Evolutionary conservation across 1,284 basidiomycete species (phyloP).

Genomic region (Cryptococcus sp.): DNA sequence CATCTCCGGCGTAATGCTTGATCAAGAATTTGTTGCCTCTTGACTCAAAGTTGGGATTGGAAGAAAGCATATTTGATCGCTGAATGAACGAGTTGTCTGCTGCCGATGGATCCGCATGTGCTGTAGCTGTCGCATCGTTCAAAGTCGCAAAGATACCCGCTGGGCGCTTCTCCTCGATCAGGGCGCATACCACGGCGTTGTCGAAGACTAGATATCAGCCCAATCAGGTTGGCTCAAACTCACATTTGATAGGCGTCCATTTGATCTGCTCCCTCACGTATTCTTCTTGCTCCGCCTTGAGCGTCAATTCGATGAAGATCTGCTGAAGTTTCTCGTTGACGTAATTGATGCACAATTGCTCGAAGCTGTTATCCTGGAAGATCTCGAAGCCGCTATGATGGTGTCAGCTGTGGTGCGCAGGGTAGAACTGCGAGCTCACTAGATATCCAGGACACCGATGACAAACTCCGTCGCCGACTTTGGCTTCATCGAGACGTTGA

Average conservation of each 20-base stretch:
- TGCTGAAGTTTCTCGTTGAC: slow-evolving; percentile 99
- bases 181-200: slow-evolving; percentile 81
- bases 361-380: slow-evolving; percentile 93
- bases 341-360: slow-evolving; percentile 99
- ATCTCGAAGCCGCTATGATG: slow-evolving; percentile 78
- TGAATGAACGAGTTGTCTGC: slow-evolving; percentile 98
- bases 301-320: slow-evolving; percentile 97
- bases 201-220: slow-evolving; percentile 49
- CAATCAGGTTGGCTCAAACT: slow-evolving; percentile 4
- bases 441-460: slow-evolving; percentile 97
- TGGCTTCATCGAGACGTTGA: slow-evolving; percentile 96
- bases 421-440: slow-evolving; percentile 51
- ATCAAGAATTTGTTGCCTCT: slow-evolving; percentile 87
- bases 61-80: slow-evolving; percentile 75
- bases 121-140: slow-evolving; percentile 97
- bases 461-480: slow-evolving; percentile 73
- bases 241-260: slow-evolving; percentile 95
- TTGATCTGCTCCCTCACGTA: slow-evolving; percentile 98
- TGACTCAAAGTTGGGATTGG: slow-evolving; percentile 89
- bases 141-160: slow-evolving; percentile 97
- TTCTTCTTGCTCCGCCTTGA: slow-evolving; percentile 99
- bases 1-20: slow-evolving; percentile 95
- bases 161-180: slow-evolving; percentile 94
- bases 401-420: slow-evolving; percentile 18
- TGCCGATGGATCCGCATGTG: slow-evolving; percentile 93